phyloP scores from a whole-genome alignment of 1,284 basidiomycete species.

The Irpex sp. region DNA sequence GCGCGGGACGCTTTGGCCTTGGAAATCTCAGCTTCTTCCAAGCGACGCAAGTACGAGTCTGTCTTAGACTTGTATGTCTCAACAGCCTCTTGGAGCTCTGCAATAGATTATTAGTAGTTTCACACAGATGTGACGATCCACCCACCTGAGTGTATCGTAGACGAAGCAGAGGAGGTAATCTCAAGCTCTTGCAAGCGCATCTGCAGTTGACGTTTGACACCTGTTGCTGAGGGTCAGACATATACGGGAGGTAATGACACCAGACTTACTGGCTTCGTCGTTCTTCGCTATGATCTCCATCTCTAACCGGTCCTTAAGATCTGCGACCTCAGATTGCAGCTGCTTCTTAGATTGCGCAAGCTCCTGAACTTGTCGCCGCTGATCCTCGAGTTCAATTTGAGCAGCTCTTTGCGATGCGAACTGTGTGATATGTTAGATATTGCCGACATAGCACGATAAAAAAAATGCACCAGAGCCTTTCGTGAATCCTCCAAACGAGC shows the following conservation, averaged over 20 bases:
- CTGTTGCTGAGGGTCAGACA: conserved; percentile 26
- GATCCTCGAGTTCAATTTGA: conserved; percentile 59
- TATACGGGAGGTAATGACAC: neutral
- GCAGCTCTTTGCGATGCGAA: conserved; percentile 62
- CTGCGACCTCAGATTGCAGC: conserved; percentile 50
- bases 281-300: conserved; percentile 46
- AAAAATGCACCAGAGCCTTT: conserved; percentile 55
- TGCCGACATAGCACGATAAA: neutral
- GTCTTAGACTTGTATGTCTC: conserved; percentile 64
- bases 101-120: neutral
- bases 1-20: conserved; percentile 59
- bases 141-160: conserved; percentile 55
- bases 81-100: conserved; percentile 59
- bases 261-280: conserved; percentile 48
- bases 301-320: conserved; percentile 54
- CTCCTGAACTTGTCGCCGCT: conserved; percentile 57
- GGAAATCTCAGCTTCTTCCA: conserved; percentile 68
- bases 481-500: conserved; percentile 64
- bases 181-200: conserved; percentile 63
- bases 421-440: conserved; percentile 27
- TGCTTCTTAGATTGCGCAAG: conserved; percentile 50
- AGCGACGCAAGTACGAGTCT: conserved; percentile 50
- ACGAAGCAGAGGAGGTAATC: conserved; percentile 51
- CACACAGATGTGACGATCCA: neutral
- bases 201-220: conserved; percentile 55